Base-by-base conservation (phyloP, 495 filamentous ascomycete genomes). In the Aspergillus ostianus region DNA sequence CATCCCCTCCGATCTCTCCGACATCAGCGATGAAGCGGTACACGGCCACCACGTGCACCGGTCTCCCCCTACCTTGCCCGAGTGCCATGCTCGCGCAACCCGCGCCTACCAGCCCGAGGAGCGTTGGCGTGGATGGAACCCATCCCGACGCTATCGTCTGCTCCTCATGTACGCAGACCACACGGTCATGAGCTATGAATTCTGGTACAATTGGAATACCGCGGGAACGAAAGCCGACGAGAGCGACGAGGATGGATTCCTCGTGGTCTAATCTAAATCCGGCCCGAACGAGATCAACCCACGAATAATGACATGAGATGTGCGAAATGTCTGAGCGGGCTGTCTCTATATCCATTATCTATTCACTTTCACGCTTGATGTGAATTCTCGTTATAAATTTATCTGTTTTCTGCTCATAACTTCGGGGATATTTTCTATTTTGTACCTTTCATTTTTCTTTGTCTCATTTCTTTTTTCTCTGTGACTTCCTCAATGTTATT, bases 171-270 rank as follows among this genome's bases (percentile, higher is more conserved):
- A 89, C 73, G 77, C 79, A 62, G 85, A 96, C 71, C 87, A 91
- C 61, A 84, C 84, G 0, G 81, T 97, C 17, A 73, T 96, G 69
- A 90, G 83, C 66, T 98, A 97, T 73, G 90, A 96, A 67, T 74
- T 97, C 55, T 79, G 78, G 78, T 76, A 77, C 47, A 69, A 73
- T 17, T 76, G 73, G 77, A 67, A 62, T 20, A 46, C 55, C 13
- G 50, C 56, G 2, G 44, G 27, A 10, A 47, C 50, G 13, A 45
- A 20, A 7, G 52, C 47, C 9, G 57, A 26, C 36, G 55, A 36
- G 26, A 54, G 45, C 41, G 60, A 62, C n/a, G 64, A 59, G 7
- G 60, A 59, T 47, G 58, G 52, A 4, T 61, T 49, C 57, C 30
- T 62, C 21, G 55, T 62, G 52, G 61, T 63, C 17, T 61, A 61